phyloP scores from a whole-genome alignment of 257 asterid genomes.

The Solanum neorickii region DNA sequence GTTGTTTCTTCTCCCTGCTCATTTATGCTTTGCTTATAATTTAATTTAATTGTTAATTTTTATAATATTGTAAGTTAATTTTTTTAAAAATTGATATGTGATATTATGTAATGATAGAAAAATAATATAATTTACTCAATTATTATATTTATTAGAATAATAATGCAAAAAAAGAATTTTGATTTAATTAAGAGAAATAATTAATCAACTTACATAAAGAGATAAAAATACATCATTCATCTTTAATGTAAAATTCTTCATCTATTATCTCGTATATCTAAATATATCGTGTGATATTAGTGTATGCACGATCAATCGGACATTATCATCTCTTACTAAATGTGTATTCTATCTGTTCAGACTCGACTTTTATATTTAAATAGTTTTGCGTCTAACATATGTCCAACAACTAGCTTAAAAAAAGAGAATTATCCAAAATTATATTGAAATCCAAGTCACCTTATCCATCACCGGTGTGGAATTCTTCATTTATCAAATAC shows the following conservation, averaged over 20 bases:
- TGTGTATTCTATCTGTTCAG: no score
- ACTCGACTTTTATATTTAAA: background rate
- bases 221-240: background rate
- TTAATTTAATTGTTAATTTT: background rate
- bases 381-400: rapidly evolving
- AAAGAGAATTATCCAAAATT: background rate
- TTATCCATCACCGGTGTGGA: rapidly evolving
- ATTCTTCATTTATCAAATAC: background rate
- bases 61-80: background rate
- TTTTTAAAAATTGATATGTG: background rate
- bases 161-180: background rate
- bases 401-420: background rate
- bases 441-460: background rate
- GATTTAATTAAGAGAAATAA: background rate
- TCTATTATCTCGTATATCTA: background rate
- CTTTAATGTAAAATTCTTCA: background rate
- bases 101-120: background rate
- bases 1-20: no score
- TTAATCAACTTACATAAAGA: background rate
- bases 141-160: background rate
- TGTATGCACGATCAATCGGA: no score
- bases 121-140: background rate
- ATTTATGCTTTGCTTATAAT: background rate
- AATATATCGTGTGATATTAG: background rate
- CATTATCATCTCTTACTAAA: background rate